phyloP scores from a whole-genome alignment of 2,329 filamentous ascomycete genomes.

The Aspergillus melleus region DNA sequence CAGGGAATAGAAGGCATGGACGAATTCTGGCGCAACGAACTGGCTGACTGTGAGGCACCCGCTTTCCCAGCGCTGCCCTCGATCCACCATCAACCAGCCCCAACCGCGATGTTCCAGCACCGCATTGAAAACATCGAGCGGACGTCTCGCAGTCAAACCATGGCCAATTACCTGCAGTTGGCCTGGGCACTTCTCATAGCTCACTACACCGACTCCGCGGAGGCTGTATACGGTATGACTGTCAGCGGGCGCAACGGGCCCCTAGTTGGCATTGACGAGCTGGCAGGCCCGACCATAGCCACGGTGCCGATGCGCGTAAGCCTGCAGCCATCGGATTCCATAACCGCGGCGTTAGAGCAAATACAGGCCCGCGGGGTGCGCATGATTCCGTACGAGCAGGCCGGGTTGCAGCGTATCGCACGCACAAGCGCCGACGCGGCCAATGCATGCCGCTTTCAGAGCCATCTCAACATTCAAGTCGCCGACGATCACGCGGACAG shows the following conservation, averaged over 20 bases:
- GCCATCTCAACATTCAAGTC: constrained; percentile 36
- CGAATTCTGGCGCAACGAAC: too few species aligned
- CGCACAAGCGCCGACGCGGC: constrained; percentile 46
- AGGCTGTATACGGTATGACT: not conserved
- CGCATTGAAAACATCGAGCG: not conserved
- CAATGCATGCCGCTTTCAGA: constrained; percentile 41
- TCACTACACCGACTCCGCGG: not conserved
- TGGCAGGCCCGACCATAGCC: constrained; percentile 1
- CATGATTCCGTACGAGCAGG: constrained; percentile 49
- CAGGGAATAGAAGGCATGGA: too few species aligned
- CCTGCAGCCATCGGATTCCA: not conserved
- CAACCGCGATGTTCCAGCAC: not conserved
- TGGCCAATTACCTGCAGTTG: not conserved
- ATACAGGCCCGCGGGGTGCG: not conserved
- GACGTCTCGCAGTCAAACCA: not conserved
- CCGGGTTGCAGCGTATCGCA: constrained; percentile 49
- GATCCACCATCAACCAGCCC: not conserved
- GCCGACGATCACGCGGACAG: too few species aligned
- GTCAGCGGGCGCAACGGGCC: not conserved
- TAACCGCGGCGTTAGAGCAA: not conserved
- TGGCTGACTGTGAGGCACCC: too few species aligned
- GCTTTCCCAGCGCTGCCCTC: too few species aligned
- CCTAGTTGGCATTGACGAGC: not conserved
- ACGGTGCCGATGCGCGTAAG: not conserved
- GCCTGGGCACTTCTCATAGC: not conserved